These are phyloP conservation scores for Lasiodiplodia gonubiensis DNA, from an alignment of 2,329 filamentous ascomycete species.

Conservation along the genomic window DNA sequence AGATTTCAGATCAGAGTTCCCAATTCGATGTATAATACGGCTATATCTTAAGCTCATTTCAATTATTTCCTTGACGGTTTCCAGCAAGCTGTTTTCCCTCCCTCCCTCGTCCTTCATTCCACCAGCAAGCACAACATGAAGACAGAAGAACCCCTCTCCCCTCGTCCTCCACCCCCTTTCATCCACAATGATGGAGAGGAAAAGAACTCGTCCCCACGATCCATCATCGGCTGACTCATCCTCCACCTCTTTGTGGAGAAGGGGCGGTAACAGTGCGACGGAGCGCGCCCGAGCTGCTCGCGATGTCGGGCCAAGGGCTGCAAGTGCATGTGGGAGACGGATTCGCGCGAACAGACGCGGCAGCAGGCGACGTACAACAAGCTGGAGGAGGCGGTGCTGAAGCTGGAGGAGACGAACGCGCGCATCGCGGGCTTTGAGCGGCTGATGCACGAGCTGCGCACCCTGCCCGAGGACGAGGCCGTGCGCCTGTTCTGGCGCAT, in stretches of 20 bases:
- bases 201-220: no score
- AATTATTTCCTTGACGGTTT: no score
- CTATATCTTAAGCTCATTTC: neutral
- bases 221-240: neutral
- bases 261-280: constrained; percentile 8
- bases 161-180: no score
- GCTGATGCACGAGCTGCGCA: constrained; percentile 11
- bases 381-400: constrained; percentile 21
- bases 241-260: neutral
- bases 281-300: neutral
- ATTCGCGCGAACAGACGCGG: constrained; percentile 23
- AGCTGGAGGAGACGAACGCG: constrained; percentile 18
- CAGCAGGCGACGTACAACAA: constrained; percentile 23
- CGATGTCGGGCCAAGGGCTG: constrained; percentile 10
- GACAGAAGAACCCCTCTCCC: neutral
- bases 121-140: neutral
- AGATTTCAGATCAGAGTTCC: neutral
- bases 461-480: constrained; percentile 10
- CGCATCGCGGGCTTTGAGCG: constrained; percentile 16
- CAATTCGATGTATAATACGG: neutral
- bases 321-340: constrained; percentile 22
- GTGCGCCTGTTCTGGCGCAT: neutral
- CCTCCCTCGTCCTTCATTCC: neutral
- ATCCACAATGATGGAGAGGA: no score
- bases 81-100: neutral